Evolutionary conservation across 768 basidiomycete species (phyloP), one percentile per base, ranked within the genome.

Genomic region (Psilocybe tampanensis): DNA sequence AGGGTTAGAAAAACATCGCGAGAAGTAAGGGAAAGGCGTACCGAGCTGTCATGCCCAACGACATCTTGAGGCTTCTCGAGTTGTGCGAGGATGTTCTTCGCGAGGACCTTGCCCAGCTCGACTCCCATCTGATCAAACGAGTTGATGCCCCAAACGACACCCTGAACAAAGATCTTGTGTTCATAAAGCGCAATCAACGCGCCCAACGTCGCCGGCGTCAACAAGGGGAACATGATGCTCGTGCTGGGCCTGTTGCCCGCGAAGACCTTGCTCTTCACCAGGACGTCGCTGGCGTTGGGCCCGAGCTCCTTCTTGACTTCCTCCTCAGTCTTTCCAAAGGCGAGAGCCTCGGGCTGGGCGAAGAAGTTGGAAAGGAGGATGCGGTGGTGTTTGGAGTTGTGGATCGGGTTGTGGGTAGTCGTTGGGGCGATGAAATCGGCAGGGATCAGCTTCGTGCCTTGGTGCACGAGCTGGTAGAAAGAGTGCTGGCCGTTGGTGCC

Each of bases 61-160:
- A 55, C 54, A 34, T 59, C 58, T 22, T 77, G 81, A 8, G 92
- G 86, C 56, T 80, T 83, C n/a, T 77, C 85, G 44, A 98, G 86
- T 73, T 97, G 95, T 2, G 86, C 82, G 49, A 98, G 81, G 66
- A 99, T 98, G 65, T 89, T 90, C 86, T 98, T 98, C 1, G 97
- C 97, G 43, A 99, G 85, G 4, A 95, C 92, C 72, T 98, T 98
- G 55, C 95, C 95, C 53, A 98, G 89, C 73, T 98, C 96, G 62
- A 98, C 96, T 71, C 97, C 97, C 95, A 98, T 97, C 86, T 98
- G 97, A 73, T 98, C 95, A 71, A 94, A 98, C 2, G 94, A 95
- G 80, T 99, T 98, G 80, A 99, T 96, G 22, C 95, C 95, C 95
- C 95, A 98, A 56, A 98, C 81, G 44, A 92, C 89, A 69, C 97